Base-by-base conservation (phyloP, 768 basidiomycete species). In the Psilocybe cubensis region DNA sequence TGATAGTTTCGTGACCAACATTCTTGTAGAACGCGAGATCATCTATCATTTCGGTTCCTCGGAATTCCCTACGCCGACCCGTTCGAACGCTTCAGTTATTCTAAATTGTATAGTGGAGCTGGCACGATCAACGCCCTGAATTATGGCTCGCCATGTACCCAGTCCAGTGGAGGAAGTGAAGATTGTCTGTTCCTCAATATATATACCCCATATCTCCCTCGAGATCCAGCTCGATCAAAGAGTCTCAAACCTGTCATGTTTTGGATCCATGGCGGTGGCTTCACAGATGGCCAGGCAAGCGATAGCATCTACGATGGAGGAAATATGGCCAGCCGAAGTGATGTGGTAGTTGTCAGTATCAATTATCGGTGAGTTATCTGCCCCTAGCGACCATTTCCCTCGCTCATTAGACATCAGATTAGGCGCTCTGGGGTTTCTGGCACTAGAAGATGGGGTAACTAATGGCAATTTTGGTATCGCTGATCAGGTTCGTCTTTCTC, bases 241-340 rank as follows among this genome's bases (percentile, higher is more conserved):
- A 65, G 57, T 20, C 56, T 72, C 18, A 79, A 76, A 50, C 76
- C 81, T 0, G 79, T 80, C 20, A 71, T 81, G 72, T 76, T 83
- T 62, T 81, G 75, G 76, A 82, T 83, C 23, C 79, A 83, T 46
- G 80, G 81, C 4, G 80, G 80, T 2, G 79, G 79, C 9, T 81
- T 77, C 54, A 77, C 75, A 2, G 60, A 70, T 6, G 79, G 79
- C 2, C 69, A 71, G 38, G 74, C 74, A 2, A 72, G 71, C 7
- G 75, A 78, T 55, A 56, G 72, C 0, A 71, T 73, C 2, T 79
- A 70, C 59, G 78, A 79, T 29, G 79, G 81, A 3, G 76, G 79
- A 6, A 79, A 74, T 61, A 44, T 78, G 64, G 77, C 70, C 3
- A 79, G 79, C 57, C 67, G 80, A 14, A 72, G 74, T 11, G 79